Percentiles rank a stretch among this genome's conserved stretches.
These are phyloP conservation scores for Tillandsia leiboldiana DNA, from an alignment of 176 grass and related monocot genomes.

Conservation along the genomic window DNA sequence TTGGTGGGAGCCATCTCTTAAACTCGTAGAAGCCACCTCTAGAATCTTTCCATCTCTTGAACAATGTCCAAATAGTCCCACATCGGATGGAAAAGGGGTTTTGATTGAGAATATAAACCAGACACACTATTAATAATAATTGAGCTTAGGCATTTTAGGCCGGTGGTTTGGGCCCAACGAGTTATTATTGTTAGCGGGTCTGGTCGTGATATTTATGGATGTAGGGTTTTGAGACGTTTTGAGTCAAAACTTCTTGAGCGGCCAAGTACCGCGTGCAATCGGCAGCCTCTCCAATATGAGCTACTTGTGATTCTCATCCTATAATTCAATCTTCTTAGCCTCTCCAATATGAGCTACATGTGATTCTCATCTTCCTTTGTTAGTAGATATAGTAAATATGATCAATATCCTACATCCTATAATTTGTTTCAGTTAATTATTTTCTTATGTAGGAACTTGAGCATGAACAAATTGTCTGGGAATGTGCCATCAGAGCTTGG, in stretches of 20 bases:
- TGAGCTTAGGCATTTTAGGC: no score
- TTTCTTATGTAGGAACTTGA: neutral
- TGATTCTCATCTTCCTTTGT: neutral
- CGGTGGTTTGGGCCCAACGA: no score
- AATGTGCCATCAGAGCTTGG: slow-evolving; percentile 3
- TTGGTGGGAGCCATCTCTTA: no score
- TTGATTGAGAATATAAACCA: no score
- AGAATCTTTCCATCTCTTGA: no score
- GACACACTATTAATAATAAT: no score
- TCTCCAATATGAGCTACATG: no score
- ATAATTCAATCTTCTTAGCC: no score
- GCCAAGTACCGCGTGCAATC: slow-evolving; percentile 11
- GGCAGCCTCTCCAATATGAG: slow-evolving; percentile 27
- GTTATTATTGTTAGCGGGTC: no score
- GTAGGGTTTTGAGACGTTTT: slow-evolving; percentile 15
- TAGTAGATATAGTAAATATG: neutral
- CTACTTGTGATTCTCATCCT: slow-evolving; percentile 32
- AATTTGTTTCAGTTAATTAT: neutral
- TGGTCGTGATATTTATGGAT: neutral
- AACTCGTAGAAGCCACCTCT: no score
- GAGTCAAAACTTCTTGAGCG: slow-evolving; percentile 16
- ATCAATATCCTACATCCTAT: neutral
- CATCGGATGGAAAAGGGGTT: no score
- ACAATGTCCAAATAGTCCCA: no score
- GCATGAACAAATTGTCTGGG: slow-evolving; percentile 8